Conservation (phyloP, 2,329 filamentous ascomycete species). For the Penicillium olsonii region DNA sequence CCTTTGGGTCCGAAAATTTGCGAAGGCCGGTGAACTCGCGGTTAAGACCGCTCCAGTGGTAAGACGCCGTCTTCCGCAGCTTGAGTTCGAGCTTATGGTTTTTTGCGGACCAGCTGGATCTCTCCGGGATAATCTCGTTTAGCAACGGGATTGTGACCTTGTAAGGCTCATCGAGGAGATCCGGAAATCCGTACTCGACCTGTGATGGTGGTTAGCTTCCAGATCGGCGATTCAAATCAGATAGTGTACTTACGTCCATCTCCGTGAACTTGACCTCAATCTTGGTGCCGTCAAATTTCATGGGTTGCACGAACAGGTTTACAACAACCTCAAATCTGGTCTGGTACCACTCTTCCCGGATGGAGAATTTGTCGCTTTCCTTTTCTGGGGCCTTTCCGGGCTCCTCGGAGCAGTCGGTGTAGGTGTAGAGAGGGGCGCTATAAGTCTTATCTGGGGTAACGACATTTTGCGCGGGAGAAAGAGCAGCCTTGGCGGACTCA, state of each 20-base stretch:
- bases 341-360: constrained; percentile 71
- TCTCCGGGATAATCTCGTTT: constrained; percentile 61
- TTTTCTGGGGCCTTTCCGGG: too few species aligned
- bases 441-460: too few species aligned
- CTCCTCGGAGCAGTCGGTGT: constrained; percentile 12
- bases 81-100: constrained; percentile 78
- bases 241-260: constrained; percentile 44
- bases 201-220: too few species aligned
- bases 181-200: too few species aligned
- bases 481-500: constrained; percentile 31
- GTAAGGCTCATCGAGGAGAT: neutral
- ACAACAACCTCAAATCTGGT: constrained; percentile 62
- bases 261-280: constrained; percentile 51
- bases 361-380: constrained; percentile 58
- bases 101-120: constrained; percentile 66
- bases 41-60: constrained; percentile 77
- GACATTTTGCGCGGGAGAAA: too few species aligned
- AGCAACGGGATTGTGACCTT: constrained; percentile 60
- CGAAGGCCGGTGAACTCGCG: too few species aligned
- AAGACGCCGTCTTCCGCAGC: constrained; percentile 66
- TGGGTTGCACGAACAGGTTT: constrained; percentile 60
- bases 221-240: too few species aligned
- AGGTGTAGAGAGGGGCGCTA: constrained; percentile 3
- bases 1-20: too few species aligned
- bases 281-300: constrained; percentile 47